Evolutionary conservation across 306 rosid species (phyloP), one percentile per base, ranked within the genome.

Genomic region (Ormosia emarginata): DNA sequence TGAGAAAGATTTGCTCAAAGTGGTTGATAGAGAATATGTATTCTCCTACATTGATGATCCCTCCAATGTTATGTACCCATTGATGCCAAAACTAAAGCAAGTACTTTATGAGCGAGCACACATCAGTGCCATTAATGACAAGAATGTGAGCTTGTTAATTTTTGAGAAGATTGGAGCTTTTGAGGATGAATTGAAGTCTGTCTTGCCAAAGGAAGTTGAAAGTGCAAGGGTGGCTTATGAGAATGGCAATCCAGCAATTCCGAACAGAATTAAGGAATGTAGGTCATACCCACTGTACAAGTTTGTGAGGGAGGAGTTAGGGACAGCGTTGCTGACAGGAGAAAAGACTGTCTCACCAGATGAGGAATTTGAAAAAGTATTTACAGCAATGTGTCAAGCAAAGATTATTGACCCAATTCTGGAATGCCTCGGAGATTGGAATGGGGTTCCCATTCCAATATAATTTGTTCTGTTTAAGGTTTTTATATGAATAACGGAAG

Each of bases 321-420:
- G 49, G 75, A 56, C 72, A 76, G 58, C 44, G 36, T 44, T 89
- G 68, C 80, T 89, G 29, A 79, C 88, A 0, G 92, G 92, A 6
- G 90, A 89, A 47, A 86, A 86, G 67, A 74, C 70, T 39, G 57
- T n/a, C 74, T 86, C 92, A 2, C 88, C 90, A 30, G 92, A 87
- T 44, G 90, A 89, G 68, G 92, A 89, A 67, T 86, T 86, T 72
- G 88, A 89, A 55, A 89, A 86, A 49, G 92, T 89, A 73, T 89
- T 79, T 63, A 71, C 79, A 76, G 92, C 92, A 63, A 73, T 89
- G 13, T 59, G 84, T 53, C 81, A 84, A 32, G 87, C 77, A 41
- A 89, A 85, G 85, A 72, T 86, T 67, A 13, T 89, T 61, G 88
- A 89, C 50, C 87, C 92, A 50, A 32, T 83, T 66, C 63, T 87